Conservation (phyloP, 129 eudicot species). For the Lactuca saligna region DNA sequence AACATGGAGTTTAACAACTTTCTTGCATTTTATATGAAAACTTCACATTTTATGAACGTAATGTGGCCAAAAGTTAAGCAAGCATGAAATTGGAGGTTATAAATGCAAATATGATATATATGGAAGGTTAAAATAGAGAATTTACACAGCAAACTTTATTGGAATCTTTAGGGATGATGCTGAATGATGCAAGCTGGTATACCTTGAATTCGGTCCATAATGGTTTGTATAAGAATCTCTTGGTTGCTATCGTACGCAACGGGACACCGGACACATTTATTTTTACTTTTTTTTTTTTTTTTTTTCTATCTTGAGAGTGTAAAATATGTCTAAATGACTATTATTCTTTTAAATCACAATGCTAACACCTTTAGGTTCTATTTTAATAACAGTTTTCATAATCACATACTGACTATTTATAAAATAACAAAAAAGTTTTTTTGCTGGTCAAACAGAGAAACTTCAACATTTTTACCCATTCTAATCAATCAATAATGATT, state of each 20-base stretch:
- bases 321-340: background rate
- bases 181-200: constrained; percentile 22
- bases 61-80: background rate
- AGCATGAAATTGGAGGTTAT: background rate
- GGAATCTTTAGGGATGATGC: constrained; percentile 18
- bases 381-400: too few species aligned
- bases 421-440: background rate
- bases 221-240: constrained; percentile 16
- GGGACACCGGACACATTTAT: constrained; percentile 7
- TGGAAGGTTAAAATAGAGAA: background rate
- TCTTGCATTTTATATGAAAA: background rate
- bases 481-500: too few species aligned
- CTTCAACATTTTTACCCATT: too few species aligned
- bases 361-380: background rate
- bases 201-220: constrained; percentile 18
- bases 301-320: background rate
- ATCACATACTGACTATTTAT: too few species aligned
- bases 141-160: background rate
- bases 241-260: constrained; percentile 27
- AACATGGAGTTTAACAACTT: too few species aligned
- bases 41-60: background rate
- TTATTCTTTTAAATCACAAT: background rate
- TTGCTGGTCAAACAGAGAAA: background rate
- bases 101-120: background rate
- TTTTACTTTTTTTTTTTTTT: background rate